Base-by-base conservation (phyloP, 306 rosid species). In the Lathyrus oleraceus region DNA sequence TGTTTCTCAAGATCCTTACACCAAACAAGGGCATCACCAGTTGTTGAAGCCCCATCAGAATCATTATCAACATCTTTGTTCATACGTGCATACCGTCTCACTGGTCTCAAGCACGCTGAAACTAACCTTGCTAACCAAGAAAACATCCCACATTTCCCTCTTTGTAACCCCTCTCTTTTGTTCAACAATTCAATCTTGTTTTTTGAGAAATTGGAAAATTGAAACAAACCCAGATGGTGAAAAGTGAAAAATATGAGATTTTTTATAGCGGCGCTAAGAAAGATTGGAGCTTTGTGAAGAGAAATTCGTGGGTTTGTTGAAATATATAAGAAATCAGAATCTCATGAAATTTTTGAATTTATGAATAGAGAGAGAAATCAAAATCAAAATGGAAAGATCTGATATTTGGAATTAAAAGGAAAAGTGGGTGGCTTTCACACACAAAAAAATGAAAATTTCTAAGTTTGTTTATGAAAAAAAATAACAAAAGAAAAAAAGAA, bases 91-190 rank as follows among this genome's bases (percentile, higher is more conserved):
- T 89, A 89, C 49, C 82, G 73, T 72, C 90, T 79, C 69, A 89
- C 86, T n/a, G 96, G 97, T 78, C 79, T 85, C 96, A 90, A 87
- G 83, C 97, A 91, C 47, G 87, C 84, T 51, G 90, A 82, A 59
- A 85, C 87, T 66, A 87, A 76, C 87, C 91, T 89, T 89, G 90
- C 91, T 84, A 91, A 71, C 97, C 96, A 87, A 91, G 96, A 87
- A 85, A 92, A 87, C 97, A 92, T 92, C 95, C 96, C 96, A 85
- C 97, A 92, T 92, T 89, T 89, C 95, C 91, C 83, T 80, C 74
- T 59, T 83, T 74, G 80, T 38, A 14, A 57, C 60, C 84, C 78
- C 82, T 27, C 4, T 13, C 9, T 25, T 27, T 53, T 7, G 4
- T 54, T 17, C 56, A 17, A 49, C 13, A 16, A 7, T 44, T 44